Conservation (phyloP, 2,329 filamentous ascomycete species). For the Lecanosticta acicola region DNA sequence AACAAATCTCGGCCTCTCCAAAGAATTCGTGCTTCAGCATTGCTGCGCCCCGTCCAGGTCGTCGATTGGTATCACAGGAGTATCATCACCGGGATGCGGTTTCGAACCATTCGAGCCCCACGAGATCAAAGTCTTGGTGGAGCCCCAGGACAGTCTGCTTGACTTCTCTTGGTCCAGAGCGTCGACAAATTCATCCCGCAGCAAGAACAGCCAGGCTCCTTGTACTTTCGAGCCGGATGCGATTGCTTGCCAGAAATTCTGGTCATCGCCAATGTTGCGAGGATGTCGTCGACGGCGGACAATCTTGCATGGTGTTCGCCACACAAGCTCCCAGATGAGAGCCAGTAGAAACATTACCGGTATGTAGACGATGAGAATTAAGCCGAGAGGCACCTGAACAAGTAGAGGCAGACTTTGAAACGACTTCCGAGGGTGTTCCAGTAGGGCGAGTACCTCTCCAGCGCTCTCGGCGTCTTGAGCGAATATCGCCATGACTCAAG, state of each 20-base stretch:
- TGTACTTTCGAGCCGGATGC: conserved; percentile 6
- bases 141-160: background rate
- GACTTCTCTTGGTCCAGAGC: background rate
- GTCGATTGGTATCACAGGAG: too few species aligned
- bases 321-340: conserved; percentile 11
- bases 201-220: background rate
- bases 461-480: conserved; percentile 6
- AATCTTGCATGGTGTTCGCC: conserved; percentile 12
- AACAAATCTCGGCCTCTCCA: too few species aligned
- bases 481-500: conserved; percentile 12
- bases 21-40: too few species aligned
- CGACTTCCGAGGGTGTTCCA: conserved; percentile 13
- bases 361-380: conserved; percentile 12
- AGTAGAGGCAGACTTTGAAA: conserved; percentile 5
- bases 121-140: background rate
- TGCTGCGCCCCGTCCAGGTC: too few species aligned
- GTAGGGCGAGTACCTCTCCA: conserved; percentile 12
- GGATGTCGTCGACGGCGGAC: conserved; percentile 1
- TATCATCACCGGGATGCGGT: too few species aligned
- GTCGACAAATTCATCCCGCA: conserved; percentile 1
- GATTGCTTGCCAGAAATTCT: conserved; percentile 1
- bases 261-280: conserved; percentile 1
- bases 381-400: conserved; percentile 10
- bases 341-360: conserved; percentile 10
- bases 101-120: too few species aligned